Conservation (phyloP, 371 early-diverging fungal species). For the Sporodiniella umbellata region DNA sequence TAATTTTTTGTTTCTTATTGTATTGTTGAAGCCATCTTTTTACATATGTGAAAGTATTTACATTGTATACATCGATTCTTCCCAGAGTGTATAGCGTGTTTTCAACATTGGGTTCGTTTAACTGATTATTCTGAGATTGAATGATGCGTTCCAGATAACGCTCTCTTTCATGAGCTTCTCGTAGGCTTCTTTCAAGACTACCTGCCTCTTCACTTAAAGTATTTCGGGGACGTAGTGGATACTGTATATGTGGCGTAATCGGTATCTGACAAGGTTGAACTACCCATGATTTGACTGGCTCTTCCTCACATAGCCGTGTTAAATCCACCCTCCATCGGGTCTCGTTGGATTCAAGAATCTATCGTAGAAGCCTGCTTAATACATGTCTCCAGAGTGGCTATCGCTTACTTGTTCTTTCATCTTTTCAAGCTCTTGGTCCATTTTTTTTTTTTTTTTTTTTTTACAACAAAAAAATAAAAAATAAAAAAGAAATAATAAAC, state of each 20-base stretch:
- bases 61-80: conserved; percentile 30
- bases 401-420: not conserved
- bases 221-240: conserved; percentile 26
- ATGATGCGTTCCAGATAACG: conserved; percentile 27
- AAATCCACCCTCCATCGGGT: conserved; percentile 2
- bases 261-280: conserved; percentile 1
- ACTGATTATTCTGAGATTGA: conserved; percentile 30
- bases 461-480: not conserved
- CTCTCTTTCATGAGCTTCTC: conserved; percentile 26
- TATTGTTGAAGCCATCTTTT: too few relatives aligned
- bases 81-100: conserved; percentile 30
- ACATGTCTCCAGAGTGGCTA: too few relatives aligned
- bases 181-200: conserved; percentile 3
- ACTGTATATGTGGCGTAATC: conserved; percentile 18
- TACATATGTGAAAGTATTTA: conserved; percentile 16
- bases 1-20: too few relatives aligned
- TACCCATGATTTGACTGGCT: conserved; percentile 6
- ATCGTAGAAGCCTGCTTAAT: too few relatives aligned
- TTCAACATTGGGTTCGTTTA: conserved; percentile 16
- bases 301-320: conserved; percentile 5
- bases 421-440: not conserved
- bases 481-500: not conserved
- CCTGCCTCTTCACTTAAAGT: not conserved
- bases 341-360: conserved; percentile 1
- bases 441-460: not conserved